These are phyloP conservation scores for Amanita subjunquillea DNA, from an alignment of 768 basidiomycete species.

Conservation along the genomic window DNA sequence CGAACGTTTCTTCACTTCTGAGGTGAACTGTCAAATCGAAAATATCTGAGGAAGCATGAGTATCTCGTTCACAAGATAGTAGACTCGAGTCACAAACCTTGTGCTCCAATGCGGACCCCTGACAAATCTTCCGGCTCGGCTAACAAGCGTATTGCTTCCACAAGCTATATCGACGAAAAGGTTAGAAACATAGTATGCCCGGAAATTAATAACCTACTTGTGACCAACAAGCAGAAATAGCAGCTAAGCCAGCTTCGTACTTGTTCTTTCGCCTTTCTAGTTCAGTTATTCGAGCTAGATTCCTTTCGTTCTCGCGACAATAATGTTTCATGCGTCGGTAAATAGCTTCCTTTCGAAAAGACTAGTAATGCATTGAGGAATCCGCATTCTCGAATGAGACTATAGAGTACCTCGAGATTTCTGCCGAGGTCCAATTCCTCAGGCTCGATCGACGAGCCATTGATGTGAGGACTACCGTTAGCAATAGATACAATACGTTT, in stretches of 20 bases:
- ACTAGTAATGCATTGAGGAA: conserved; percentile 26
- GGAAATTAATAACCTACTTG: conserved; percentile 36
- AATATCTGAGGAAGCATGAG: conserved; percentile 23
- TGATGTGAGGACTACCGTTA: conserved; percentile 44
- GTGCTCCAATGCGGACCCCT: conserved; percentile 26
- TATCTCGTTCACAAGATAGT: conserved; percentile 1
- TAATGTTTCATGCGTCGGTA: conserved; percentile 81
- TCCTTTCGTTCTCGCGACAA: conserved; percentile 62
- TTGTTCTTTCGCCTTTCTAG: conserved; percentile 56
- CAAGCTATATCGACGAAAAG: conserved; percentile 30
- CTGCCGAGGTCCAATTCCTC: conserved; percentile 42
- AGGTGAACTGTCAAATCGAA: conserved; percentile 36
- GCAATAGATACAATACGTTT: conserved; percentile 43
- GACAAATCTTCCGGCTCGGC: conserved; percentile 42
- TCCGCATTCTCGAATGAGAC: conserved; percentile 3
- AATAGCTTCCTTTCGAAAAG: conserved; percentile 82
- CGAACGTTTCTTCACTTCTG: conserved; percentile 23
- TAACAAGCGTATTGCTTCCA: conserved; percentile 55
- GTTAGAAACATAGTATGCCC: conserved; percentile 4
- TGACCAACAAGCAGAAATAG: conserved; percentile 72
- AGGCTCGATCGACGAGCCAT: conserved; percentile 31
- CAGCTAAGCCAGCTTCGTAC: conserved; percentile 62
- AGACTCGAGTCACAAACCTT: conserved; percentile 22
- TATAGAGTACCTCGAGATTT: conserved; percentile 53
- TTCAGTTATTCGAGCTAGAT: conserved; percentile 47